These are phyloP conservation scores for Stephania cephalantha DNA, from an alignment of 164 flowering plant species.

Conservation along the genomic window DNA sequence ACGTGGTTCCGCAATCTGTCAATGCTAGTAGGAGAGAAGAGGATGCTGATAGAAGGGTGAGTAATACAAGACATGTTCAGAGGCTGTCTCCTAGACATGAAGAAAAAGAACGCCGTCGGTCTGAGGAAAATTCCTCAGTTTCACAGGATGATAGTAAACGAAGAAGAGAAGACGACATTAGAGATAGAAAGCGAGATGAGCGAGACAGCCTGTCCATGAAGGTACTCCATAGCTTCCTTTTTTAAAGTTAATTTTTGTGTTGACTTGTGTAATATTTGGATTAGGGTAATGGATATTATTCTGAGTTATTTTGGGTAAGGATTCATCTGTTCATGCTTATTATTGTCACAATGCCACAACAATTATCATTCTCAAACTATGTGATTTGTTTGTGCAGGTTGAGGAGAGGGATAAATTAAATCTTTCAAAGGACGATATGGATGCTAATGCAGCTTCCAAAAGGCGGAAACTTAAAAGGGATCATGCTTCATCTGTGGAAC, in stretches of 20 bases:
- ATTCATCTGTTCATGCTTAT: too few relatives aligned
- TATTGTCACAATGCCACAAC: not conserved
- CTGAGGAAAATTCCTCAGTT: constrained; percentile 64
- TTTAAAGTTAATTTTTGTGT: not conserved
- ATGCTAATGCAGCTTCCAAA: constrained; percentile 64
- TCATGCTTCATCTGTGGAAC: constrained; percentile 49
- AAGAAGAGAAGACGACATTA: constrained; percentile 82
- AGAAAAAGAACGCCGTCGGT: constrained; percentile 81
- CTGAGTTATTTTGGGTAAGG: not conserved
- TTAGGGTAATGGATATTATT: not conserved
- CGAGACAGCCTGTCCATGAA: constrained; percentile 55
- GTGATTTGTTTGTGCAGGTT: constrained; percentile 32
- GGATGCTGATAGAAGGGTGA: constrained; percentile 74
- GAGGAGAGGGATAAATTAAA: constrained; percentile 71
- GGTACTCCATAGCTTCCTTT: constrained; percentile 35
- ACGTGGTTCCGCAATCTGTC: constrained; percentile 77
- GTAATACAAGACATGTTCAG: constrained; percentile 60
- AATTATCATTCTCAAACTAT: constrained; percentile 5
- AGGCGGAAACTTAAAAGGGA: constrained; percentile 89
- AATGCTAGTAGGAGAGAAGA: constrained; percentile 71
- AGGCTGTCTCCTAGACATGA: constrained; percentile 93
- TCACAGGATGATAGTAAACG: constrained; percentile 79
- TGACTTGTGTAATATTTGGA: not conserved
- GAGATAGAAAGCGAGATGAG: constrained; percentile 91
- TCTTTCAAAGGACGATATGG: constrained; percentile 70